Evolutionary conservation across 345 rosid species (phyloP).

Genomic region (Murraya koenigii): DNA sequence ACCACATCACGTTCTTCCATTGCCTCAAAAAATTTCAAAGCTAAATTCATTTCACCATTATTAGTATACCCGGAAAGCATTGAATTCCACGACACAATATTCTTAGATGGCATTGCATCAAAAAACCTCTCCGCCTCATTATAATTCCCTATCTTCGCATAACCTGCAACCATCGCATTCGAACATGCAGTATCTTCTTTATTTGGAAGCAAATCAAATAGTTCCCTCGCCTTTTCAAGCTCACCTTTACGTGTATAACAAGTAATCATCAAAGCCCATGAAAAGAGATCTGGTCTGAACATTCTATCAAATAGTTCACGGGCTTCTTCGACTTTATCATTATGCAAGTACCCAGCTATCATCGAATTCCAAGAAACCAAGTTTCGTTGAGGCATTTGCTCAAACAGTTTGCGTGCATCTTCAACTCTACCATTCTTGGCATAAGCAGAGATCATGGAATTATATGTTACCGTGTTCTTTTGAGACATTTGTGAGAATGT

Average conservation of each 20-base stretch:
- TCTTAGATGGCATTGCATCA: slow-evolving; percentile 32
- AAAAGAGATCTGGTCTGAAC: slow-evolving; percentile 27
- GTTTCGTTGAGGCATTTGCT: slow-evolving; percentile 32
- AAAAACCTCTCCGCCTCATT: slow-evolving; percentile 33
- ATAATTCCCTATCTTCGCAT: slow-evolving; percentile 33
- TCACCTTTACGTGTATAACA: slow-evolving; percentile 29
- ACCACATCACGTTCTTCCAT: not conserved
- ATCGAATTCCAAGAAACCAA: slow-evolving; percentile 40
- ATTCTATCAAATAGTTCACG: slow-evolving; percentile 28
- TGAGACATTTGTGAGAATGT: slow-evolving; percentile 33
- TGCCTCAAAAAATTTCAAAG: not conserved
- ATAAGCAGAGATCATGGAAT: slow-evolving; percentile 37
- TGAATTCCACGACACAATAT: slow-evolving; percentile 44
- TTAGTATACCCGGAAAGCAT: slow-evolving; percentile 38
- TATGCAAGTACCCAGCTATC: slow-evolving; percentile 30
- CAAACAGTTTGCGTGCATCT: slow-evolving; percentile 34
- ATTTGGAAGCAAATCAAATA: slow-evolving; percentile 36
- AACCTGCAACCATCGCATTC: slow-evolving; percentile 43
- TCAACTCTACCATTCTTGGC: slow-evolving; percentile 30
- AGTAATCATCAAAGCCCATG: slow-evolving; percentile 40
- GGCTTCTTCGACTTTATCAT: slow-evolving; percentile 25
- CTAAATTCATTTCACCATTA: slow-evolving; percentile 1
- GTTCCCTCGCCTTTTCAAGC: slow-evolving; percentile 32
- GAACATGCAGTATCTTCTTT: slow-evolving; percentile 33
- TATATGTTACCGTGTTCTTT: slow-evolving; percentile 37